Conservation (phyloP, 2,329 filamentous ascomycete genomes). For the Dryadomyces quercivorus region DNA sequence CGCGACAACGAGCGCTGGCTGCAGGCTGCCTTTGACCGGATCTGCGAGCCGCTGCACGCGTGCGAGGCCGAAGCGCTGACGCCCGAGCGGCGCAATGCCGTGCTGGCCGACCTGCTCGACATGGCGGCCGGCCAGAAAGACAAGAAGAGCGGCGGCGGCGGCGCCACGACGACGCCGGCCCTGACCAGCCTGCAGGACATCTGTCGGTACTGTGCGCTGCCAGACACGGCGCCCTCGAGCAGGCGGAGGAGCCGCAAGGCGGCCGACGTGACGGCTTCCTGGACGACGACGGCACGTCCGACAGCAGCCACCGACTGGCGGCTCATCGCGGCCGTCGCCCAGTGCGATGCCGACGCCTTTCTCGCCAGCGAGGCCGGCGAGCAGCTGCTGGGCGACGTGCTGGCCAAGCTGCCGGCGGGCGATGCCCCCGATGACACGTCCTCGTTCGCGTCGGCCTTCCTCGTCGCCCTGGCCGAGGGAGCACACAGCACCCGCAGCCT, state of each 20-base stretch:
- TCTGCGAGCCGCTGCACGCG: slow-evolving; percentile 16
- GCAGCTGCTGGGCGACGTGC: slow-evolving; percentile 26
- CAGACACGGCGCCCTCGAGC: background rate
- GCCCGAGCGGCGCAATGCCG: background rate
- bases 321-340: slow-evolving; percentile 26
- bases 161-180: slow-evolving; percentile 18
- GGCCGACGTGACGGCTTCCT: background rate
- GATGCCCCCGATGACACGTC: slow-evolving; percentile 9
- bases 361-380: slow-evolving; percentile 24
- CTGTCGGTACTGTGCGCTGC: slow-evolving; percentile 29
- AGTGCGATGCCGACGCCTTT: slow-evolving; percentile 36
- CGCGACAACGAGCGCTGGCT: slow-evolving; percentile 26
- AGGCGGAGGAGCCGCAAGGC: background rate
- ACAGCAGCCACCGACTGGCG: slow-evolving; percentile 23
- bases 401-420: slow-evolving; percentile 13
- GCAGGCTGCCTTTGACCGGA: slow-evolving; percentile 22
- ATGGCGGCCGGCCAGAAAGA: slow-evolving; percentile 17
- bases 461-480: slow-evolving; percentile 30
- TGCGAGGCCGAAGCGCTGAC: background rate
- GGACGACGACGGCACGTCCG: too few species aligned
- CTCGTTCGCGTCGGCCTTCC: slow-evolving; percentile 17
- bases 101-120: slow-evolving; percentile 20
- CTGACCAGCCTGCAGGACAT: slow-evolving; percentile 27
- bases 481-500: slow-evolving; percentile 32
- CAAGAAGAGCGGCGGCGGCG: slow-evolving; percentile 5